Evolutionary conservation across 352 stramenopile genomes (phyloP).

Genomic region (Globisporangium nagaii): DNA sequence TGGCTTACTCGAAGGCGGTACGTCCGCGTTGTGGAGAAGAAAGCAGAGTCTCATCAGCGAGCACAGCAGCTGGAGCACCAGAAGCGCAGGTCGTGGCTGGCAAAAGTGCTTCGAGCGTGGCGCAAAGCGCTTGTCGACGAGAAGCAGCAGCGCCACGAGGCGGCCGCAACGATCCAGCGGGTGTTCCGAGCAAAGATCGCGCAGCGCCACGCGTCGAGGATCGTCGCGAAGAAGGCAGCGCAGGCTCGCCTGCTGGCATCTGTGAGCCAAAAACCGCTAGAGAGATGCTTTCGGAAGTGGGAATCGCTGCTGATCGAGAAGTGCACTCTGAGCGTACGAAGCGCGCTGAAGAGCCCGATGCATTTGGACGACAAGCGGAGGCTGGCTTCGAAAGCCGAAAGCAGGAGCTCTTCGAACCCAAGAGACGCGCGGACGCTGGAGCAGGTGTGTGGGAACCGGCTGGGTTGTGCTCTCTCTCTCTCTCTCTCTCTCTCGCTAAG

Average conservation of each 20-base stretch:
- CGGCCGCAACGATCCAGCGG: constrained; percentile 42
- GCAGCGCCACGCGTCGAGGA: constrained; percentile 28
- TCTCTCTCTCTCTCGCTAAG: constrained; percentile 3
- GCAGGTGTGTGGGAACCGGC: constrained; percentile 41
- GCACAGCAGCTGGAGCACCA: constrained; percentile 7
- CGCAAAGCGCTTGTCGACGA: constrained; percentile 7
- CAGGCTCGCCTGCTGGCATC: constrained; percentile 38
- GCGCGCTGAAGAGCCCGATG: constrained; percentile 11
- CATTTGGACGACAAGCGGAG: constrained; percentile 13
- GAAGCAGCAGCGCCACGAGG: constrained; percentile 15
- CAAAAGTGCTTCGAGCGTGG: constrained; percentile 23
- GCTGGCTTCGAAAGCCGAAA: constrained; percentile 8
- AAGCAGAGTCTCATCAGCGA: constrained; percentile 12
- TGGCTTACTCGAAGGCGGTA: constrained; percentile 48
- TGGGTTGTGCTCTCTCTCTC: too few species aligned
- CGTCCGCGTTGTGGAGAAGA: constrained; percentile 28
- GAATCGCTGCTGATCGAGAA: constrained; percentile 47
- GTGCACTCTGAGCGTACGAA: constrained; percentile 31
- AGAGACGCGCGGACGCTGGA: constrained; percentile 32
- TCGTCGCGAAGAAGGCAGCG: constrained; percentile 45
- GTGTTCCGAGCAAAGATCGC: constrained; percentile 36
- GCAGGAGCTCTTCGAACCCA: background rate
- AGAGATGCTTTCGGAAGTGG: constrained; percentile 57
- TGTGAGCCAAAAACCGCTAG: constrained; percentile 46
- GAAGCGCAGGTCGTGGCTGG: constrained; percentile 11